Evolutionary conservation across 495 filamentous ascomycete genomes (phyloP), one percentile per base, ranked within the genome.

Genomic region (Pyrenula massariospora): DNA sequence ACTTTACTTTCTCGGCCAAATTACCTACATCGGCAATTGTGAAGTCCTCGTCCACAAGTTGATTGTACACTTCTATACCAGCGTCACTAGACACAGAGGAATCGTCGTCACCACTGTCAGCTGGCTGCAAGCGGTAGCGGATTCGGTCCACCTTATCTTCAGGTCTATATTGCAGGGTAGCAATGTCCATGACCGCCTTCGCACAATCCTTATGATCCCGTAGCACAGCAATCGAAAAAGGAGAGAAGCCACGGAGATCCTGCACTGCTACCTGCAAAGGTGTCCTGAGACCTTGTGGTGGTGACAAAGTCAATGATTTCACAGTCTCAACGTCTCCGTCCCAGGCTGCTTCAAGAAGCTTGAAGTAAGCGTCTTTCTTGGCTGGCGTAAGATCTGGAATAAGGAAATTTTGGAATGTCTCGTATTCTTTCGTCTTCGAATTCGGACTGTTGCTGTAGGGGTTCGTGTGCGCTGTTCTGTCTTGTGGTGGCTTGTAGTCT

Each of bases 11-110:
- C 48, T 75, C 81, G 1, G 76, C 76, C 1, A 82, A 72, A 59
- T 84, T 76, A 1, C 84, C 86, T 36, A 90, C 68, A 59, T 87
- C 80, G 2, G 90, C 85, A 56, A 88, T 74, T 0, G 86, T 91
- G 63, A 84, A 88, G 19, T 76, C 67, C 12, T 79, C 77, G 55
- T 83, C 75, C 24, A 87, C 63, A n/a, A 72, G 67, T 52, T 79
- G 69, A 21, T 58, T 56, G 19, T 67, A 63, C 25, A 77, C 60
- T 1, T 67, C 59, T 47, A 82, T 70, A 21, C 80, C 70, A n/a
- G 67, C 68, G 15, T 73, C 76, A n/a, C 68, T 69, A 49, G 59
- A 63, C n/a, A 66, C 66, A 5, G 60, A 62, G 2, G 65, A 66
- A 22, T 63, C 62, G 10, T 66, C 58, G 22, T 74, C 65, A 23